phyloP scores from a whole-genome alignment of 768 basidiomycete species.

The Suillus brevipes region DNA sequence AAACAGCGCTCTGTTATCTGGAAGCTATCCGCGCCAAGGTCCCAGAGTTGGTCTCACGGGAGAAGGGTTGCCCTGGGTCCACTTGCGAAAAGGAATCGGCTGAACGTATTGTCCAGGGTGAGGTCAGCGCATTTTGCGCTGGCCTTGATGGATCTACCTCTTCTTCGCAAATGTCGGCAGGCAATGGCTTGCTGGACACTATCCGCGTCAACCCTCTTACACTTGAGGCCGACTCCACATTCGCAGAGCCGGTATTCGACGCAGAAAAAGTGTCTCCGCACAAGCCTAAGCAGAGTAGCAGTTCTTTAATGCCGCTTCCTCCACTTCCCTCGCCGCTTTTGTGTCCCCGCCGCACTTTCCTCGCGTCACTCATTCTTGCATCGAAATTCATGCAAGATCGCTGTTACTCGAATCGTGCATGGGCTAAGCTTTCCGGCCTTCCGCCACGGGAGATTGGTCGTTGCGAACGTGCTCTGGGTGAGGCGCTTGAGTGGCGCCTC shows the following conservation, averaged over 20 bases:
- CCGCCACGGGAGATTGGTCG: constrained; percentile 82
- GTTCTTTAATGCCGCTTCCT: constrained; percentile 36
- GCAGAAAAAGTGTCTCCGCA: constrained; percentile 11
- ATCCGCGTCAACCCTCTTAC: constrained; percentile 40
- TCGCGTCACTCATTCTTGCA: constrained; percentile 85
- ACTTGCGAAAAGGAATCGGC: constrained; percentile 42
- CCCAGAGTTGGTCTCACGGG: constrained; percentile 57
- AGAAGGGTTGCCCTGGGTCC: constrained; percentile 45
- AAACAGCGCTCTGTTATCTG: constrained; percentile 85
- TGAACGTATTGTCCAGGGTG: constrained; percentile 43
- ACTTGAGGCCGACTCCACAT: constrained; percentile 15
- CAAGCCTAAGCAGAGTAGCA: constrained; percentile 17
- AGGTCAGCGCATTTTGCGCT: constrained; percentile 41
- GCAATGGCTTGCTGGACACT: constrained; percentile 42
- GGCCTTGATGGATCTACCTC: constrained; percentile 26
- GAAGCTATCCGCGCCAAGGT: constrained; percentile 78
- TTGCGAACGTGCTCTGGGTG: constrained; percentile 86
- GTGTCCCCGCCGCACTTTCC: constrained; percentile 86
- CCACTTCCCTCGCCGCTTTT: constrained; percentile 76
- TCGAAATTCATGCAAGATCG: constrained; percentile 94
- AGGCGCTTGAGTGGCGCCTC: constrained; percentile 86
- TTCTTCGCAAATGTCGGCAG: constrained; percentile 11
- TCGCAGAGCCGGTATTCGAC: constrained; percentile 20
- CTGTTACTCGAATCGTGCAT: constrained; percentile 90
- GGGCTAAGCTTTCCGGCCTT: constrained; percentile 92